Percentiles rank a stretch among this genome's conserved stretches.
These are phyloP conservation scores for Ilyonectria sp. DNA, from an alignment of 2,329 filamentous ascomycete species.

Conservation along the genomic window DNA sequence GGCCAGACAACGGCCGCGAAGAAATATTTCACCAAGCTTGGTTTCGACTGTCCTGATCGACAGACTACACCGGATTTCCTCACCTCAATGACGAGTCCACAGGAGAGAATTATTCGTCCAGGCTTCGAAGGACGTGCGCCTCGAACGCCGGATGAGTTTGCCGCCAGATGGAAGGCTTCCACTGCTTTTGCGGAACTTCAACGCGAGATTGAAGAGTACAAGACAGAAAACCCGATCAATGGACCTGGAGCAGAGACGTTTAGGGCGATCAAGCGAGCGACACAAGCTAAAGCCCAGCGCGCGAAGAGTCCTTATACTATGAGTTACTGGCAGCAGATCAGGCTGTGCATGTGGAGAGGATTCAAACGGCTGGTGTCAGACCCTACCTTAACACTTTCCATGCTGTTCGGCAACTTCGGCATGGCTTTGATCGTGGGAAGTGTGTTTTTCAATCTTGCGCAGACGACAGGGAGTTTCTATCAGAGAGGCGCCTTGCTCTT, in stretches of 20 bases:
- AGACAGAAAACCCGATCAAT: constrained; percentile 48
- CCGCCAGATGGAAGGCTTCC: constrained; percentile 50
- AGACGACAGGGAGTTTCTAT: constrained; percentile 61
- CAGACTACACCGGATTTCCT: constrained; percentile 82
- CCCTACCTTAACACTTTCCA: constrained; percentile 55
- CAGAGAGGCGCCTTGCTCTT: constrained; percentile 64
- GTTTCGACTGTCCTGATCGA: constrained; percentile 69
- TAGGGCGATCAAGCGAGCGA: constrained; percentile 59
- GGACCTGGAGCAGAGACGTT: constrained; percentile 64
- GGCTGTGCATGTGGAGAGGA: constrained; percentile 51
- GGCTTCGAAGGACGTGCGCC: constrained; percentile 53
- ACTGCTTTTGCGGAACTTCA: constrained; percentile 53
- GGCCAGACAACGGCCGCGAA: constrained; percentile 42
- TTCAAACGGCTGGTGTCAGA: constrained; percentile 57
- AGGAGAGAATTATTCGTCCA: constrained; percentile 50
- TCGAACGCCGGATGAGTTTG: constrained; percentile 56
- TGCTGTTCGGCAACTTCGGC: constrained; percentile 60
- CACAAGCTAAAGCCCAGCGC: constrained; percentile 61
- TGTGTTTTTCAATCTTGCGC: constrained; percentile 64
- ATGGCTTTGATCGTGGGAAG: constrained; percentile 67
- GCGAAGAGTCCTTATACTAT: constrained; percentile 43
- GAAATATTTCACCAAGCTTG: constrained; percentile 53
- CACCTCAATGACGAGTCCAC: constrained; percentile 63
- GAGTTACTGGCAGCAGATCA: constrained; percentile 42
- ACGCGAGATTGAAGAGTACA: constrained; percentile 67